Evolutionary conservation across 2,329 filamentous ascomycete species (phyloP).

Genomic region (Trichoderma sp.): DNA sequence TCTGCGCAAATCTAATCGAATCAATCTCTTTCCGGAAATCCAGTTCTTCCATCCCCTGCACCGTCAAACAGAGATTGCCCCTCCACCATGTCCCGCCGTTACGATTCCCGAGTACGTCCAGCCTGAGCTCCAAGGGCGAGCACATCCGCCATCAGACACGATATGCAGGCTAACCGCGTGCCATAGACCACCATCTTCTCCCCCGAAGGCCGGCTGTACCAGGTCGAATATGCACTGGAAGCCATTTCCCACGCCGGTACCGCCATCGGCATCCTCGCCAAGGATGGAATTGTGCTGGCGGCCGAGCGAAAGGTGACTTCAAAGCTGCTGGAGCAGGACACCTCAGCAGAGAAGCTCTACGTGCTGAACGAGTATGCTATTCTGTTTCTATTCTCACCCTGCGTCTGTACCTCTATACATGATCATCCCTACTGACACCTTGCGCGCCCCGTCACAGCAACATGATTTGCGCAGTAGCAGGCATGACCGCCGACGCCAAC

Average conservation of each 20-base stretch:
- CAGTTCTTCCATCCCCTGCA: background rate
- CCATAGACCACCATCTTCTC: slow-evolving; percentile 97
- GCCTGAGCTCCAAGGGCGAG: background rate
- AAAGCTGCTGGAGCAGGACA: slow-evolving; percentile 98
- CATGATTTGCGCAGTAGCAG: slow-evolving; percentile 99
- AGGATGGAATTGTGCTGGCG: slow-evolving; percentile 96
- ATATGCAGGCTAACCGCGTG: background rate
- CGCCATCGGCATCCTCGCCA: slow-evolving; percentile 91
- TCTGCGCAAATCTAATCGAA: background rate
- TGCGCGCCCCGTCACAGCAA: slow-evolving; percentile 58
- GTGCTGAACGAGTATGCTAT: slow-evolving; percentile 86
- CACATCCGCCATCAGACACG: background rate
- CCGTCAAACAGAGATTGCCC: slow-evolving; percentile 4
- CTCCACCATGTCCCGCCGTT: slow-evolving; percentile 83
- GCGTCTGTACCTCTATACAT: no score
- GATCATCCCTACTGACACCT: background rate
- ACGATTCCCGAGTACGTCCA: slow-evolving; percentile 84
- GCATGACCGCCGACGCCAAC: slow-evolving; percentile 99
- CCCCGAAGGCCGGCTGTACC: slow-evolving; percentile 94
- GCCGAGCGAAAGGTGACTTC: slow-evolving; percentile 99
- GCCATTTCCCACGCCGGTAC: slow-evolving; percentile 98
- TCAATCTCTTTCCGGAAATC: background rate
- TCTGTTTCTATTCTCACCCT: background rate
- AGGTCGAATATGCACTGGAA: slow-evolving; percentile 98
- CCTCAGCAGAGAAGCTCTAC: slow-evolving; percentile 99